Conservation (phyloP, 2,329 filamentous ascomycete species). For the Aureobasidium namibiae region DNA sequence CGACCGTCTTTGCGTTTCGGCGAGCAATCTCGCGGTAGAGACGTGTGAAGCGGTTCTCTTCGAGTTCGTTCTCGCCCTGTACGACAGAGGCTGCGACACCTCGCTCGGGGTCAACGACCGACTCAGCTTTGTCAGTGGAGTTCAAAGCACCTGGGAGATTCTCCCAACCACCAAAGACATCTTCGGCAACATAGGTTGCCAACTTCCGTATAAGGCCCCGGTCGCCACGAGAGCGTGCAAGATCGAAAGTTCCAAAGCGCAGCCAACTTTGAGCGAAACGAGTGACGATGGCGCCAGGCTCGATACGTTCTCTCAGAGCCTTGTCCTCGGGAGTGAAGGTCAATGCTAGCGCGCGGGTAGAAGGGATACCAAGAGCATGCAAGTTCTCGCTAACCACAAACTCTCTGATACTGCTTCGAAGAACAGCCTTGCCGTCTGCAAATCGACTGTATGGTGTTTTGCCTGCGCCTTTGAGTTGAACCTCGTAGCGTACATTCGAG, state of each 20-base stretch:
- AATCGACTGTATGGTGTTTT: slow-evolving; percentile 92
- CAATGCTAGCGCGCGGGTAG: slow-evolving; percentile 76
- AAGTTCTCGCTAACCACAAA: slow-evolving; percentile 88
- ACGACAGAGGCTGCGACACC: slow-evolving; percentile 42
- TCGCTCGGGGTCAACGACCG: slow-evolving; percentile 32
- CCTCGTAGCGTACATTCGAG: slow-evolving; percentile 69
- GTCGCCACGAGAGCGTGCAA: slow-evolving; percentile 76
- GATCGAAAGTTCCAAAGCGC: slow-evolving; percentile 88
- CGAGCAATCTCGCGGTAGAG: slow-evolving; percentile 82
- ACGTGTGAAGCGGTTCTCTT: slow-evolving; percentile 76
- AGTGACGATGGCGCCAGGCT: slow-evolving; percentile 87
- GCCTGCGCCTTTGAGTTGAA: slow-evolving; percentile 92
- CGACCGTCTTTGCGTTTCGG: slow-evolving; percentile 79
- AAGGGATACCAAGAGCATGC: slow-evolving; percentile 76
- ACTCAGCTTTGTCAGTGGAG: slow-evolving; percentile 41
- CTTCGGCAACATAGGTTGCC: slow-evolving; percentile 75
- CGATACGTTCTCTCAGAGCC: slow-evolving; percentile 69
- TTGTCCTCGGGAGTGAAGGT: slow-evolving; percentile 64
- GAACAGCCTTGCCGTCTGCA: slow-evolving; percentile 87
- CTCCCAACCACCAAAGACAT: slow-evolving; percentile 83
- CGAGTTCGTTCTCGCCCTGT: slow-evolving; percentile 58
- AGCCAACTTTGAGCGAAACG: slow-evolving; percentile 90
- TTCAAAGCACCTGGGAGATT: slow-evolving; percentile 57
- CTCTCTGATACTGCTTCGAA: slow-evolving; percentile 87
- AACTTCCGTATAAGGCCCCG: slow-evolving; percentile 63